Evolutionary conservation across 2,329 filamentous ascomycete genomes (phyloP).

Genomic region (Trichoderma semiorbis): DNA sequence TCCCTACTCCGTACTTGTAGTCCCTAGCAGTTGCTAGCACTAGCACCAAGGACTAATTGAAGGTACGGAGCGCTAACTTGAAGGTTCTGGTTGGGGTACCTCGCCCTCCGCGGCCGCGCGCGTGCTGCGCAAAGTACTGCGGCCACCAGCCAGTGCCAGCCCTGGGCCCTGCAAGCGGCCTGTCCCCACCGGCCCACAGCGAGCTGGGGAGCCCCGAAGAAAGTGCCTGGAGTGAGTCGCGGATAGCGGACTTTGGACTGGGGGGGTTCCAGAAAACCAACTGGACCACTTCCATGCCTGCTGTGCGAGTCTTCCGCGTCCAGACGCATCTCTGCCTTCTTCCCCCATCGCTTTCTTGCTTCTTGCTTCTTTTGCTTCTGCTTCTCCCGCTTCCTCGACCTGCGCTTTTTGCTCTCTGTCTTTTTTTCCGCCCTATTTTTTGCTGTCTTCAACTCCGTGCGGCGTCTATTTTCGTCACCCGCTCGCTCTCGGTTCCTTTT

Average conservation of each 20-base stretch:
- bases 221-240: slow-evolving; percentile 6
- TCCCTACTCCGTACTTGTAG: no score
- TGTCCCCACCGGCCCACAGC: slow-evolving; percentile 18
- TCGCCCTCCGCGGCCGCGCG: background rate
- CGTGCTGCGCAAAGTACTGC: background rate
- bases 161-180: slow-evolving; percentile 10
- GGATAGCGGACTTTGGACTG: slow-evolving; percentile 10
- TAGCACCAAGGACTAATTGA: background rate
- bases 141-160: background rate
- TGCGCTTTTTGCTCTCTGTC: background rate
- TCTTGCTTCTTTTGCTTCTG: background rate
- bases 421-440: background rate
- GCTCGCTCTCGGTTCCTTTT: background rate
- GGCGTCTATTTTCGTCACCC: background rate
- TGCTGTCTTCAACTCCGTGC: background rate
- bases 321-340: background rate
- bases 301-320: slow-evolving; percentile 12
- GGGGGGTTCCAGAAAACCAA: slow-evolving; percentile 19
- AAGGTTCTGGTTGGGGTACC: background rate
- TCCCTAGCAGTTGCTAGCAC: background rate
- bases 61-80: background rate
- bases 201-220: slow-evolving; percentile 4
- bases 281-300: background rate
- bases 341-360: background rate
- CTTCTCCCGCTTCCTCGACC: background rate